These are phyloP conservation scores for Trapa bicornis DNA, from an alignment of 345 rosid species.

Conservation along the genomic window DNA sequence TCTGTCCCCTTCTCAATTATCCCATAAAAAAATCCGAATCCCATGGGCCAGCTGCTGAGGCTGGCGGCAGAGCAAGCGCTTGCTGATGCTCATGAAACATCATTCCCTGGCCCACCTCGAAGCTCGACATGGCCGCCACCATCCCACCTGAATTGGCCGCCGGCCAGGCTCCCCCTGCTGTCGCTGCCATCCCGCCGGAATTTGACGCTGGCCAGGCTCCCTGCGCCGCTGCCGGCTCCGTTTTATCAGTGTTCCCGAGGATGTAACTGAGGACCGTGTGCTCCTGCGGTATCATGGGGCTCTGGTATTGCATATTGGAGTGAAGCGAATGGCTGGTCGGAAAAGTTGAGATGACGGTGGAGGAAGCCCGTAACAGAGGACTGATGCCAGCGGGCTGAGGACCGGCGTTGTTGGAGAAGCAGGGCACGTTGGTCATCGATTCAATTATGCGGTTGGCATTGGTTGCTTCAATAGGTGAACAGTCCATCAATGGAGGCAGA, in stretches of 20 bases:
- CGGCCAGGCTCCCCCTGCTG: conserved; percentile 45
- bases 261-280: conserved; percentile 35
- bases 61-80: conserved; percentile 33
- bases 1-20: conserved; percentile 21
- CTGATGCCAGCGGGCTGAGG: conserved; percentile 15
- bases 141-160: conserved; percentile 18
- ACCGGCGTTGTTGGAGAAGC: conserved; percentile 42
- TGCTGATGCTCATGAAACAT: conserved; percentile 11
- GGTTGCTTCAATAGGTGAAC: conserved; percentile 20
- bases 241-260: conserved; percentile 20
- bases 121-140: conserved; percentile 36
- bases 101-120: conserved; percentile 29
- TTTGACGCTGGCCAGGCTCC: conserved; percentile 26
- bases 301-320: conserved; percentile 20
- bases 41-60: conserved; percentile 26
- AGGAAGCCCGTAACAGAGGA: conserved; percentile 19
- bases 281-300: conserved; percentile 33
- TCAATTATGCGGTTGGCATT: conserved; percentile 21
- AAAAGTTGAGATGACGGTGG: conserved; percentile 16
- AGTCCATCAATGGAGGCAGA: conserved; percentile 59
- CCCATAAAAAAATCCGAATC: conserved; percentile 54
- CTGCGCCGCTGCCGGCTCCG: conserved; percentile 26
- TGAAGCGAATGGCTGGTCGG: conserved; percentile 24
- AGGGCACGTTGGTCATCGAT: conserved; percentile 47
- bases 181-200: conserved; percentile 4